Conservation (phyloP, 352 stramenopile species). For the Pelagophyceae sp. region DNA sequence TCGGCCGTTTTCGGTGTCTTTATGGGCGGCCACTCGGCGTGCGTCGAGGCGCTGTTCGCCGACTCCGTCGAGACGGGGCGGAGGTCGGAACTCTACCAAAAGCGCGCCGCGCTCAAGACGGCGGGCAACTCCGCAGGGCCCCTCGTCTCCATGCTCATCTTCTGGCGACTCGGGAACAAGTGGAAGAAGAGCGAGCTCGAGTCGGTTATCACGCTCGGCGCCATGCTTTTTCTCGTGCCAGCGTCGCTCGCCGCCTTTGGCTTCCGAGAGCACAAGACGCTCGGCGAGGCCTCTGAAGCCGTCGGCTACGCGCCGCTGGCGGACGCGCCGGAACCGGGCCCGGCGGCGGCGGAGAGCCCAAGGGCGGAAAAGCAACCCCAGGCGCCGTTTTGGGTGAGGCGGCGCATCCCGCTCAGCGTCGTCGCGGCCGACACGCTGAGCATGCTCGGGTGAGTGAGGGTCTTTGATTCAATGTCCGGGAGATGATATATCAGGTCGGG, state of each 20-base stretch:
- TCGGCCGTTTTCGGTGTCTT: slow-evolving; percentile 26
- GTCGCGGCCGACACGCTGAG: slow-evolving; percentile 22
- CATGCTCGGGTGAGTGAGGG: too few species aligned
- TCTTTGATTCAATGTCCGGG: too few species aligned
- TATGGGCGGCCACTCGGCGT: slow-evolving; percentile 20
- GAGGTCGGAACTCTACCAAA: slow-evolving; percentile 9
- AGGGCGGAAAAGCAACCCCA: not conserved
- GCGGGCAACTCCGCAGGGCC: slow-evolving; percentile 23
- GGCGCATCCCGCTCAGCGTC: slow-evolving; percentile 12
- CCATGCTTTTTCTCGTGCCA: slow-evolving; percentile 10
- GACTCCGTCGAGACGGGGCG: slow-evolving; percentile 19
- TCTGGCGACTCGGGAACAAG: slow-evolving; percentile 13
- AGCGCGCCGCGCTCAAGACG: slow-evolving; percentile 19
- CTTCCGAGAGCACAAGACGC: slow-evolving; percentile 22
- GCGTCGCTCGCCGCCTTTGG: not conserved
- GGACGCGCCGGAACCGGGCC: not conserved
- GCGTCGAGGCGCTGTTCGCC: slow-evolving; percentile 28
- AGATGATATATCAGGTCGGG: slow-evolving; percentile 32
- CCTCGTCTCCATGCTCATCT: slow-evolving; percentile 23
- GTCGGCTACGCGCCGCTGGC: not conserved
- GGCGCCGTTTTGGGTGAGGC: too few species aligned
- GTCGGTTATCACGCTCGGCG: slow-evolving; percentile 23
- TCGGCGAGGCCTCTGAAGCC: slow-evolving; percentile 8
- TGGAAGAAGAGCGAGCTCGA: slow-evolving; percentile 26
- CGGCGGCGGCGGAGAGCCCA: not conserved